phyloP scores from a whole-genome alignment of 2,329 filamentous ascomycete genomes.

The Fusarium sp. region DNA sequence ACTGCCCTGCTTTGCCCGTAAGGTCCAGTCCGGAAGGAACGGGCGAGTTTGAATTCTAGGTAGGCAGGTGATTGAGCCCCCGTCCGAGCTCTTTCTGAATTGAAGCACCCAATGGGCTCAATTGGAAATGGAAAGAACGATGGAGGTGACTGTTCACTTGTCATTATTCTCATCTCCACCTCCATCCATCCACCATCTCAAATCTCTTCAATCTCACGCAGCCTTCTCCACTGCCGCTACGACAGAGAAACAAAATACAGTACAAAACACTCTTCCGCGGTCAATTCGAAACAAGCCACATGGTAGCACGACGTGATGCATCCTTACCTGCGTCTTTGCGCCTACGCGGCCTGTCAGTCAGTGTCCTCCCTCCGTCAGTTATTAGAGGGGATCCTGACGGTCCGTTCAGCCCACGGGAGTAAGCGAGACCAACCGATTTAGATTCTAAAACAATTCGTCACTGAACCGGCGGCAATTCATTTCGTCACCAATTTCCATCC shows the following conservation, averaged over 20 bases:
- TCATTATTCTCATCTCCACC: slow-evolving; percentile 33
- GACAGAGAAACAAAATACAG: slow-evolving; percentile 10
- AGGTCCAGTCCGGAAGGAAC: slow-evolving; percentile 18
- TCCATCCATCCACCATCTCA: slow-evolving; percentile 20
- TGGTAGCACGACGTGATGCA: slow-evolving; percentile 27
- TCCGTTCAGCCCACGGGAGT: slow-evolving; percentile 33
- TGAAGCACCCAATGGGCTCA: background rate
- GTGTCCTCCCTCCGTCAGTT: slow-evolving; percentile 4
- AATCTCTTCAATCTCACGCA: slow-evolving; percentile 29
- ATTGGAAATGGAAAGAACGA: slow-evolving; percentile 22
- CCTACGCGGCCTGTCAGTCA: slow-evolving; percentile 12
- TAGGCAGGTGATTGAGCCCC: background rate
- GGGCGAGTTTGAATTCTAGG: background rate
- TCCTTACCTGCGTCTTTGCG: slow-evolving; percentile 9
- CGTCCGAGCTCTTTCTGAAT: slow-evolving; percentile 12
- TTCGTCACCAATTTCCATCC: slow-evolving; percentile 9
- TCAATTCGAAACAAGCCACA: slow-evolving; percentile 30
- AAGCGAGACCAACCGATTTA: slow-evolving; percentile 18
- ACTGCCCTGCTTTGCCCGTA: slow-evolving; percentile 10
- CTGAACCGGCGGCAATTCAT: slow-evolving; percentile 23
- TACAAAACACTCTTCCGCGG: slow-evolving; percentile 21
- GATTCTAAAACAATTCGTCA: slow-evolving; percentile 20
- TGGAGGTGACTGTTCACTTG: slow-evolving; percentile 26
- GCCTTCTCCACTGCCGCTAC: slow-evolving; percentile 32
- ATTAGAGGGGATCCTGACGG: slow-evolving; percentile 2